Base-by-base conservation (phyloP, 192 early-diverging fungal species). In the Coemansia sp. region DNA sequence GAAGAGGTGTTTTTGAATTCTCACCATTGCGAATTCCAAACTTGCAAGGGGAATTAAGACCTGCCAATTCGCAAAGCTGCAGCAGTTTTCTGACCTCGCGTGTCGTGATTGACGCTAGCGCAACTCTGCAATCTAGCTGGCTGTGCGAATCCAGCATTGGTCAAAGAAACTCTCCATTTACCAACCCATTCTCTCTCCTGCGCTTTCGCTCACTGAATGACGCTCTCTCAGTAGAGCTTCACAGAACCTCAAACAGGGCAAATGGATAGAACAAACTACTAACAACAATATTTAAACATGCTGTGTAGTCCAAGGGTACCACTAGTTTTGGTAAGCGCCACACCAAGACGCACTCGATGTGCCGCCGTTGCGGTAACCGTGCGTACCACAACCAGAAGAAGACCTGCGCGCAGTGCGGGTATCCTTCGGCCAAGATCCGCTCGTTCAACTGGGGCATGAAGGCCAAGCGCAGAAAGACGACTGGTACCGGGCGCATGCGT, bases 301-400 rank as follows among this genome's bases (percentile, higher is more conserved):
- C 11, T 12, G 14, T 65, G 37, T 72, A 75, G 95, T 92, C 93
- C 81, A 98, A 97, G 90, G 95, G 95, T 93, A 98, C 96, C 74
- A 88, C 91, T 72, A 89, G 92, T 75, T 97, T 98, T 86, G 97
- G 97, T 95, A 98, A 95, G 87, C 93, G 94, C 83, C 96, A 99
- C 91, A 94, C 90, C 86, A 99, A 99, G 92, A 91, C 97, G 69
- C 97, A 99, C 95, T 91, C 90, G 67, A 88, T 98, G 72, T 99
- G 97, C 93, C 84, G 88, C 71, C 90, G 97, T 76, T 99, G 97
- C 85, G 97, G 97, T 59, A 87, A 88, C 67, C 91, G 95, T 66
- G 89, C 95, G 51, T 97, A 96, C 92, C 97, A 99, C 91, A 94
- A 92, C 89, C 95, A 97, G 87, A 99, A 99, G 93, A 99, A 99